phyloP scores from a whole-genome alignment of 2,329 filamentous ascomycete genomes.

The Pseudogymnoascus sp. region DNA sequence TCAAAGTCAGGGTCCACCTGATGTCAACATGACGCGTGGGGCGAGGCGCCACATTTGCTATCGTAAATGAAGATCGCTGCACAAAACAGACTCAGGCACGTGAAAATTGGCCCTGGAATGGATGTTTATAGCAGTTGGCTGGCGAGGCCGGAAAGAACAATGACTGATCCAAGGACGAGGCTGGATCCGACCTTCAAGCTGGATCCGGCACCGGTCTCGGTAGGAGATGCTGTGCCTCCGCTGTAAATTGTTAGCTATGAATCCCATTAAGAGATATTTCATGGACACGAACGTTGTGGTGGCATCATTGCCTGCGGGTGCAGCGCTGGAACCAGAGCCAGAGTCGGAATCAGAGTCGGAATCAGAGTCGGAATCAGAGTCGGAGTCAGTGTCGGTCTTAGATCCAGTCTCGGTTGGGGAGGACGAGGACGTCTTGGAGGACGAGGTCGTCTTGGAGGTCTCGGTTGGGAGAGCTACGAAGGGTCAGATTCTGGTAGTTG shows the following conservation, averaged over 20 bases:
- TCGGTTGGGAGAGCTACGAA: slow-evolving; percentile 16
- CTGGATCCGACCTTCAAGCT: slow-evolving; percentile 6
- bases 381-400: slow-evolving; percentile 9
- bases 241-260: slow-evolving; percentile 1
- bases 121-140: slow-evolving; percentile 7
- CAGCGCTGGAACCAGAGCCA: slow-evolving; percentile 12
- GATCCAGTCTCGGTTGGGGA: slow-evolving; percentile 15
- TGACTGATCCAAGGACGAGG: slow-evolving; percentile 6
- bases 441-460: slow-evolving; percentile 16
- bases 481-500: neutral
- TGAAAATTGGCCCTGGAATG: neutral
- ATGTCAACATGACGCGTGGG: slow-evolving; percentile 1
- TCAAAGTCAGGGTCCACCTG: neutral
- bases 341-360: slow-evolving; percentile 13
- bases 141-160: slow-evolving; percentile 8
- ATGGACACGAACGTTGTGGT: slow-evolving; percentile 10
- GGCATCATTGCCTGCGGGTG: slow-evolving; percentile 13
- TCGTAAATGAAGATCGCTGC: neutral
- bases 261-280: neutral
- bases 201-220: neutral
- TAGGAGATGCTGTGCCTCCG: neutral
- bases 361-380: slow-evolving; percentile 14
- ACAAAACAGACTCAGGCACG: neutral
- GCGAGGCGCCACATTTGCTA: neutral
- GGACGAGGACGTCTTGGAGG: slow-evolving; percentile 14